Percentiles rank a stretch among this genome's conserved stretches.
Evolutionary conservation across 78 protist species (phyloP).

Genomic region (Emiliania huxleyi): DNA sequence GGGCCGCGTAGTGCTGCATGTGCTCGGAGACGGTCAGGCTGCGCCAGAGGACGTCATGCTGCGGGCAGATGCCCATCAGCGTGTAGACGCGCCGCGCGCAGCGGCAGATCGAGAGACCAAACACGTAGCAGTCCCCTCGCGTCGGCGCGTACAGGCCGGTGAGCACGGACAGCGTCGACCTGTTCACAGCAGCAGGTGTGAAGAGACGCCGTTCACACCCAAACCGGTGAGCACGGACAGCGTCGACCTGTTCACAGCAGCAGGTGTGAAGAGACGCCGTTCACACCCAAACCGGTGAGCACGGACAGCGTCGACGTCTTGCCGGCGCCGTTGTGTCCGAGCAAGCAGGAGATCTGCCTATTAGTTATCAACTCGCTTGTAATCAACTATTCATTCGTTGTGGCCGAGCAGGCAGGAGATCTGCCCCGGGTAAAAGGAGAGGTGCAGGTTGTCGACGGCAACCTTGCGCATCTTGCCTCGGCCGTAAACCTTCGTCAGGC

Average conservation of each 20-base stretch:
- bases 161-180: constrained; percentile 76
- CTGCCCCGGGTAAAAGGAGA: not conserved
- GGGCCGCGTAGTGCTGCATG: constrained; percentile 64
- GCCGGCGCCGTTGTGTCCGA: constrained; percentile 91
- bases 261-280: no score
- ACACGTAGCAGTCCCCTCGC: constrained; percentile 51
- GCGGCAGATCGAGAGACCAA: constrained; percentile 16
- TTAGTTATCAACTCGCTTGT: no score
- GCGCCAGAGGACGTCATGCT: constrained; percentile 82
- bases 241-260: constrained; percentile 84
- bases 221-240: constrained; percentile 78
- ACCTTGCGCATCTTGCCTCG: not conserved
- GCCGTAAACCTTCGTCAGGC: not conserved
- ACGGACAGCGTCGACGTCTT: constrained; percentile 78
- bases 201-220: no score
- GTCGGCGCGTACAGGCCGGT: constrained; percentile 76
- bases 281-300: constrained; percentile 80
- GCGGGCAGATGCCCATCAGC: constrained; percentile 87
- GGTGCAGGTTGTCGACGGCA: not conserved
- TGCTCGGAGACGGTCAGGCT: constrained; percentile 75
- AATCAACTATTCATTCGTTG: no score
- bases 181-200: constrained; percentile 87
- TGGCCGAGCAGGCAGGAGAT: constrained; percentile 69
- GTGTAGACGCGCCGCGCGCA: constrained; percentile 34
- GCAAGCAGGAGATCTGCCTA: constrained; percentile 21